Conservation (phyloP, 176 grass and related monocot species). For the Elaeis guineensis region DNA sequence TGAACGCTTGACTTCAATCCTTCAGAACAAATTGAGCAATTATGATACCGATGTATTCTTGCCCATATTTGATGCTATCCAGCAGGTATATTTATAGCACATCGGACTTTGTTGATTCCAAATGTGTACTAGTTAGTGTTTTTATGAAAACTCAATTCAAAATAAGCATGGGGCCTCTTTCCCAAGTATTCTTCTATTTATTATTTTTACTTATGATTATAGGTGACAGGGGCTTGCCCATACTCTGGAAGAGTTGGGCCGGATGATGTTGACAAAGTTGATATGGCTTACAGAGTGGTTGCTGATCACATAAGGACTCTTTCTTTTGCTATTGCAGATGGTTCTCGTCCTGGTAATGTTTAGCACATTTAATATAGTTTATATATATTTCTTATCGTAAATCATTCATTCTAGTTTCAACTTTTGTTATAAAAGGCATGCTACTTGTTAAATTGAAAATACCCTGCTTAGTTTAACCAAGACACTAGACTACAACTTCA, state of each 20-base stretch:
- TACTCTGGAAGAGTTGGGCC: slow-evolving; percentile 66
- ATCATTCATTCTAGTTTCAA: too few relatives aligned
- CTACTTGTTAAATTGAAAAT: too few relatives aligned
- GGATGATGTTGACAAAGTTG: slow-evolving; percentile 79
- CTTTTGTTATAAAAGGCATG: too few relatives aligned
- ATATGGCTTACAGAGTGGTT: slow-evolving; percentile 97
- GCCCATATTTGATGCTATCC: slow-evolving; percentile 87
- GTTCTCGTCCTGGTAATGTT: slow-evolving; percentile 67
- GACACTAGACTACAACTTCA: too few relatives aligned
- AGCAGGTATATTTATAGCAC: slow-evolving; percentile 43
- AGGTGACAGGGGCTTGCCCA: slow-evolving; percentile 49
- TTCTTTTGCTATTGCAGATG: slow-evolving; percentile 84
- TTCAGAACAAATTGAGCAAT: slow-evolving; percentile 99
- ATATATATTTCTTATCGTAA: too few relatives aligned
- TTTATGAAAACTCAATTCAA: too few relatives aligned
- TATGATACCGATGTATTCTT: slow-evolving; percentile 87
- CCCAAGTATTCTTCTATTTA: too few relatives aligned
- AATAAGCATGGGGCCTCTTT: too few relatives aligned
- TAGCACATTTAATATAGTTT: too few relatives aligned
- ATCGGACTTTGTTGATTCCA: background rate
- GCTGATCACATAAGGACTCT: slow-evolving; percentile 96
- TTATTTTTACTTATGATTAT: slow-evolving; percentile 3
- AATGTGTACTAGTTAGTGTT: too few relatives aligned
- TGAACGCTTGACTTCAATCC: slow-evolving; percentile 76
- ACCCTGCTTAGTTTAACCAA: too few relatives aligned